phyloP scores from a whole-genome alignment of 2,329 filamentous ascomycete genomes.

The Blastomyces parvus region DNA sequence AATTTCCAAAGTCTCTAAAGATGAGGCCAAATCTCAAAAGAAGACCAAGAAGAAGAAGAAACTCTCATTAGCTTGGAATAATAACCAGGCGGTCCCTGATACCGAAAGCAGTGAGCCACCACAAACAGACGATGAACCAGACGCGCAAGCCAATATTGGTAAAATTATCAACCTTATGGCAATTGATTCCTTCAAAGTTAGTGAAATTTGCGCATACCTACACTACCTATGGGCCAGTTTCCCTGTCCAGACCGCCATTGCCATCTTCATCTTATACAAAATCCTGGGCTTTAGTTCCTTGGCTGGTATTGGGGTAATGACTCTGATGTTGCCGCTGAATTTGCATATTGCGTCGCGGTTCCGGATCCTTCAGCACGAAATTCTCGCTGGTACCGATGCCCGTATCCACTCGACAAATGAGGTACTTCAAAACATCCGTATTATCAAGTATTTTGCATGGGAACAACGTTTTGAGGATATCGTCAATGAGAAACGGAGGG shows the following conservation, averaged over 20 bases:
- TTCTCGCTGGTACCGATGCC: constrained; percentile 87
- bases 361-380: constrained; percentile 74
- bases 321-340: constrained; percentile 79
- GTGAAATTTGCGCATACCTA: constrained; percentile 86
- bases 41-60: constrained; percentile 37
- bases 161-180: constrained; percentile 99
- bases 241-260: constrained; percentile 76
- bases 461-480: constrained; percentile 79
- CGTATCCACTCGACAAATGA: constrained; percentile 96
- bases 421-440: constrained; percentile 90
- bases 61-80: constrained; percentile 46
- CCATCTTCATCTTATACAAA: constrained; percentile 71
- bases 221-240: constrained; percentile 93
- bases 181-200: constrained; percentile 97
- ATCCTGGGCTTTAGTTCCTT: constrained; percentile 91
- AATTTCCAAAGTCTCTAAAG: constrained; percentile 62
- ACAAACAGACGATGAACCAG: constrained; percentile 29
- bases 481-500: constrained; percentile 77
- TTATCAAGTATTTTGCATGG: constrained; percentile 99
- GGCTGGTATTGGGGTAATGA: constrained; percentile 85
- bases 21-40: constrained; percentile 41
- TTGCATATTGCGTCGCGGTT: constrained; percentile 81
- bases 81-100: constrained; percentile 27
- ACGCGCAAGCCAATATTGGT: constrained; percentile 79
- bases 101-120: constrained; percentile 22